These are phyloP conservation scores for Anthostomella pinea DNA, from an alignment of 2,329 filamentous ascomycete genomes.

Conservation along the genomic window DNA sequence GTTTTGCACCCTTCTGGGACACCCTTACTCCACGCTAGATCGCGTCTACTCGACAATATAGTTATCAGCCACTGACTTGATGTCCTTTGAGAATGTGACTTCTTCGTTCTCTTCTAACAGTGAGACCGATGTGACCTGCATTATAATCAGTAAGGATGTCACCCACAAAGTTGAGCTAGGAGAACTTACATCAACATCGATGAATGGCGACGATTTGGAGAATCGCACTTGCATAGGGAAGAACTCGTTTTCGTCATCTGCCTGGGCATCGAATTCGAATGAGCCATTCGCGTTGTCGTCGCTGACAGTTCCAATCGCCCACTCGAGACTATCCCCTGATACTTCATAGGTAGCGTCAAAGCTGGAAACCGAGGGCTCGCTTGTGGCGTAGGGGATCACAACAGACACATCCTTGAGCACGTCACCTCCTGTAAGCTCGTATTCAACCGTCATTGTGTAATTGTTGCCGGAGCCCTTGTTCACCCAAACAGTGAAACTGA, in stretches of 20 bases:
- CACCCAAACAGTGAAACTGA: conserved; percentile 97
- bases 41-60: conserved; percentile 68
- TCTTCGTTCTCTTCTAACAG: conserved; percentile 74
- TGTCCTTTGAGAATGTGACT: conserved; percentile 78
- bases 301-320: conserved; percentile 85
- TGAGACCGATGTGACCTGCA: conserved; percentile 64
- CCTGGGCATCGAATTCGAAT: conserved; percentile 93
- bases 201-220: conserved; percentile 78
- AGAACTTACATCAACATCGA: conserved; percentile 88
- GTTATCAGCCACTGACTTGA: conserved; percentile 72
- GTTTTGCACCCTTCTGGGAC: conserved; percentile 12
- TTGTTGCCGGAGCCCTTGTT: conserved; percentile 79
- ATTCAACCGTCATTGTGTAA: conserved; percentile 91
- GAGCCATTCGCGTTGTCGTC: conserved; percentile 78
- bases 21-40: conserved; percentile 11
- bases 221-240: conserved; percentile 97
- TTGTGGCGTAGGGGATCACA: conserved; percentile 79
- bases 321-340: conserved; percentile 87
- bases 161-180: background rate
- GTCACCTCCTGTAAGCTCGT: conserved; percentile 83
- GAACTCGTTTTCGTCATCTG: conserved; percentile 86
- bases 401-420: conserved; percentile 80
- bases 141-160: conserved; percentile 22
- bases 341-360: conserved; percentile 95
- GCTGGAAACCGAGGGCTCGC: conserved; percentile 84